Evolutionary conservation across 805 yeast genomes (phyloP).

Genomic region (Teunomyces kruisii): DNA sequence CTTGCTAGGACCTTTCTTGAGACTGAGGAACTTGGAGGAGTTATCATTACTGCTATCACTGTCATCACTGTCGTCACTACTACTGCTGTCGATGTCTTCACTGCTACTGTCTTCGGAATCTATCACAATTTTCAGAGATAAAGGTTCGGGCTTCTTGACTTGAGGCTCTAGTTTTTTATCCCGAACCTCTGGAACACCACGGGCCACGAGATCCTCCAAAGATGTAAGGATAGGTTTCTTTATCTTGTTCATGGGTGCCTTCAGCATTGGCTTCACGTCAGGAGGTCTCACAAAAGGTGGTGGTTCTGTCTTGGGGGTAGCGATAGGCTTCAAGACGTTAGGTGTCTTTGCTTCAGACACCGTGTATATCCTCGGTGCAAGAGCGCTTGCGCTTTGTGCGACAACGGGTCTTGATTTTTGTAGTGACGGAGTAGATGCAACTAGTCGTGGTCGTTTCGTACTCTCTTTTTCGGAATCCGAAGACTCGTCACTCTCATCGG

Average conservation of each 20-base stretch:
- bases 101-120: slow-evolving; percentile 10
- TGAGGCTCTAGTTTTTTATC: slow-evolving; percentile 26
- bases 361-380: not conserved
- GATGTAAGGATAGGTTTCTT: slow-evolving; percentile 46
- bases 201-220: slow-evolving; percentile 56
- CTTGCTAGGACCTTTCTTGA: slow-evolving; percentile 18
- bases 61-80: slow-evolving; percentile 14
- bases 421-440: slow-evolving; percentile 9
- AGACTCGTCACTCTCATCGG: slow-evolving; percentile 18
- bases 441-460: slow-evolving; percentile 21
- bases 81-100: slow-evolving; percentile 17
- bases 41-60: slow-evolving; percentile 10
- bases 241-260: slow-evolving; percentile 6
- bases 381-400: slow-evolving; percentile 1
- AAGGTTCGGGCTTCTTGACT: not conserved
- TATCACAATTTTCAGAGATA: not conserved
- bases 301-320: slow-evolving; percentile 1
- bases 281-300: slow-evolving; percentile 1
- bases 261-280: not conserved
- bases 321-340: not conserved
- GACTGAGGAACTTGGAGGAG: slow-evolving; percentile 22
- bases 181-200: slow-evolving; percentile 68
- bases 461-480: slow-evolving; percentile 19
- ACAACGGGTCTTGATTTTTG: slow-evolving; percentile 9
- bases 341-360: not conserved